Conservation (phyloP, 768 basidiomycete genomes). For the Suillus variegatus region DNA sequence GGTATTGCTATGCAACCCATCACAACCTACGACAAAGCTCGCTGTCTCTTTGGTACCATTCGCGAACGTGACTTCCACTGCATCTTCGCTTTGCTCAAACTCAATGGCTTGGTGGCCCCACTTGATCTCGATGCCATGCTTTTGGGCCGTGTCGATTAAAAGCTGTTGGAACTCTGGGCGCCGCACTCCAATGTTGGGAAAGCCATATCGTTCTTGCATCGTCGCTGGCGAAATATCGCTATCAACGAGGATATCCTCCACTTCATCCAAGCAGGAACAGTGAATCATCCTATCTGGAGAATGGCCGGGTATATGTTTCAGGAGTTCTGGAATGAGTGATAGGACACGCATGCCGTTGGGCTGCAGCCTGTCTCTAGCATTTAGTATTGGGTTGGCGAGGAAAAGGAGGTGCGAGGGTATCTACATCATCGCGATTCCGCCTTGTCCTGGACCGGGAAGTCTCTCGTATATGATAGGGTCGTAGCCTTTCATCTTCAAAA, state of each 20-base stretch:
- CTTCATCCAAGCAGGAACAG: slow-evolving; percentile 25
- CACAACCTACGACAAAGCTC: slow-evolving; percentile 44
- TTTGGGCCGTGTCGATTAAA: slow-evolving; percentile 31
- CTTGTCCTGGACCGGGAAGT: slow-evolving; percentile 16
- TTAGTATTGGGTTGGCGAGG: background rate
- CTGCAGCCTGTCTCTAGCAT: slow-evolving; percentile 25
- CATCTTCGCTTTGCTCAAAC: slow-evolving; percentile 29
- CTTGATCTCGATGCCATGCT: slow-evolving; percentile 33
- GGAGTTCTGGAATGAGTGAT: slow-evolving; percentile 26
- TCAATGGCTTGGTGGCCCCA: slow-evolving; percentile 35
- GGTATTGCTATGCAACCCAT: slow-evolving; percentile 45
- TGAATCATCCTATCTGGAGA: slow-evolving; percentile 13
- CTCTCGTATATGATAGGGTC: slow-evolving; percentile 39
- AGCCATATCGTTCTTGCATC: slow-evolving; percentile 21
- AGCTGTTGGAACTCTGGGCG: slow-evolving; percentile 32
- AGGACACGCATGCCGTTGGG: slow-evolving; percentile 30
- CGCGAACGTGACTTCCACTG: slow-evolving; percentile 35
- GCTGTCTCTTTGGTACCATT: slow-evolving; percentile 38
- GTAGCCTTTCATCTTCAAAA: slow-evolving; percentile 40
- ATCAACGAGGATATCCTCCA: slow-evolving; percentile 29
- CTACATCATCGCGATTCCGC: slow-evolving; percentile 35
- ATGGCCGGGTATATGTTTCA: slow-evolving; percentile 26
- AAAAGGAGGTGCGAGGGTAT: slow-evolving; percentile 4
- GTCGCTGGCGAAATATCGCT: slow-evolving; percentile 22
- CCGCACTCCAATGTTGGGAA: slow-evolving; percentile 32